phyloP scores from a whole-genome alignment of 2,329 filamentous ascomycete genomes.

The Aspergillus puulaauensis region DNA sequence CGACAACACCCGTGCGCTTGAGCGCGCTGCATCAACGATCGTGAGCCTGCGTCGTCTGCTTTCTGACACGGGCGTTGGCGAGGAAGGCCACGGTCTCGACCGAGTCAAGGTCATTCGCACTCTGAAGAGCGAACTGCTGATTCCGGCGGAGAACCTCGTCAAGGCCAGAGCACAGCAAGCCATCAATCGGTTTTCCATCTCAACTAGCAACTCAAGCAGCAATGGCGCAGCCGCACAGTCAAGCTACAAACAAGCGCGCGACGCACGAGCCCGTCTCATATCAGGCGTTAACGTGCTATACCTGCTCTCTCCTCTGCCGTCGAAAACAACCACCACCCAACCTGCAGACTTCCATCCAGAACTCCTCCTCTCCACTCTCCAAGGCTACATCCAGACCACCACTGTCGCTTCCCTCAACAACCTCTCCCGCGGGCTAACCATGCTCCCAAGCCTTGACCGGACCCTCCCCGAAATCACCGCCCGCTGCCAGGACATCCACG shows the following conservation, averaged over 20 bases:
- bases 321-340: constrained; percentile 46
- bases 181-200: constrained; percentile 80
- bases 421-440: constrained; percentile 72
- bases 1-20: constrained; percentile 75
- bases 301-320: constrained; percentile 69
- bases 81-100: constrained; percentile 76
- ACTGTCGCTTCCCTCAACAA: constrained; percentile 76
- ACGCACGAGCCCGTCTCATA: constrained; percentile 69
- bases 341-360: constrained; percentile 60
- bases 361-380: constrained; percentile 72
- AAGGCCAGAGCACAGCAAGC: constrained; percentile 72
- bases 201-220: constrained; percentile 38
- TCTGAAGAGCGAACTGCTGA: constrained; percentile 67
- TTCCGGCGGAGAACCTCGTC: constrained; percentile 72
- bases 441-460: constrained; percentile 77
- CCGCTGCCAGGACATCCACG: constrained; percentile 88
- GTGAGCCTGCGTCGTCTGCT: constrained; percentile 73
- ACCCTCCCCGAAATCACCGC: constrained; percentile 78
- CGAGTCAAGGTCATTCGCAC: constrained; percentile 70
- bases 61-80: constrained; percentile 63
- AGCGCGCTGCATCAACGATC: constrained; percentile 79
- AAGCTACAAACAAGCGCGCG: constrained; percentile 65
- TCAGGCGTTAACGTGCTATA: constrained; percentile 77
- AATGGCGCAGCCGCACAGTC: constrained; percentile 34
- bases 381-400: constrained; percentile 77